Base-by-base conservation (phyloP, 768 basidiomycete genomes). In the Lentinula sp. region DNA sequence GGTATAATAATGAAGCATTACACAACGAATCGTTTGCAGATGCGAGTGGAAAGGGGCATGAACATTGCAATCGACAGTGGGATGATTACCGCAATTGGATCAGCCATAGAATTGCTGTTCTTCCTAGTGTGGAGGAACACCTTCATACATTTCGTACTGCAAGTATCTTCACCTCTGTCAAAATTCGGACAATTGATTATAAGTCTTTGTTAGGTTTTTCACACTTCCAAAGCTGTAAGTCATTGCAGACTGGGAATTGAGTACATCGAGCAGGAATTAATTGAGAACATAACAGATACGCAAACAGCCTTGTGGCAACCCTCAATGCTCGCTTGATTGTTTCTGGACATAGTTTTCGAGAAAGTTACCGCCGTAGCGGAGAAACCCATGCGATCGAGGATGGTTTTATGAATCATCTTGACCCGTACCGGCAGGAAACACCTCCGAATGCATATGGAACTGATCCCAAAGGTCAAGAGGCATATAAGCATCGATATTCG, bases 11-110 rank as follows among this genome's bases (percentile, higher is more conserved):
- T n/a, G 43, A 54, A 21, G 50, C 57, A 9, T 60, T 63, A 34
- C 31, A 28, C 42, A 56, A 63, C 39, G 55, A 43, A 21, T 57
- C 51, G 18, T 60, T 59, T 21, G 42, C 59, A 13, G 43, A 49
- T 28, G 8, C 18, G 34, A 28, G 37, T 55, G 13, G 46, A 56
- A 15, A 68, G 52, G 39, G 49, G 66, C 32, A 62, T 65, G 37
- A 62, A 55, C 18, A 50, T 67, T 35, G 65, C 64, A n/a, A 58
- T 70, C 18, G 67, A 70, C 48, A 70, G 65, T 46, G 68, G 67
- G 10, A 61, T 70, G 63, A 53, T 64, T 16, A 64, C 63, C 35
- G 56, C 67, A 4, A 57, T 67, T 15, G 67, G 64, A 40, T 63
- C 68, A 5, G 35, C 60, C 7, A 40, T 64, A 8, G 67, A 69